Evolutionary conservation across 805 yeast genomes (phyloP).

Genomic region (Lachancea thermotolerans): DNA sequence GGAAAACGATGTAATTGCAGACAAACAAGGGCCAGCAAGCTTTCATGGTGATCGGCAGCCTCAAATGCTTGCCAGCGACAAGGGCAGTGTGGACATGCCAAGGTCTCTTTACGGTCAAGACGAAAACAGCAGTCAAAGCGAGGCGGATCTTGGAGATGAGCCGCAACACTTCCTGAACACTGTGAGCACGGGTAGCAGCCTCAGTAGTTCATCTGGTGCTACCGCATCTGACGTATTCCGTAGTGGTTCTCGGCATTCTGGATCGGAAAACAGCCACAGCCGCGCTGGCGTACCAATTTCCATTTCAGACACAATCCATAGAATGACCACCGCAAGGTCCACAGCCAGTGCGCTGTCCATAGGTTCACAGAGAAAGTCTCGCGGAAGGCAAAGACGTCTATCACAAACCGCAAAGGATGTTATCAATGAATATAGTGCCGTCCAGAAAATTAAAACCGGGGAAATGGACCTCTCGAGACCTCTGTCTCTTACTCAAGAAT

Average conservation of each 20-base stretch:
- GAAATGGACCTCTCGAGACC: conserved; percentile 30
- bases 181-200: neutral
- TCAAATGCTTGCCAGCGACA: too few species aligned
- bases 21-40: too few species aligned
- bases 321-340: neutral
- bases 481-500: conserved; percentile 24
- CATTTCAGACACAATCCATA: neutral
- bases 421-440: conserved; percentile 36
- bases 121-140: neutral
- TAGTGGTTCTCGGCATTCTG: neutral
- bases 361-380: neutral
- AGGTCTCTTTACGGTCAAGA: neutral
- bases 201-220: neutral
- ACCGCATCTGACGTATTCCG: neutral
- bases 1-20: neutral
- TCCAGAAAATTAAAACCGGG: conserved; percentile 23
- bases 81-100: neutral
- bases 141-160: neutral
- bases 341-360: neutral
- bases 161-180: neutral
- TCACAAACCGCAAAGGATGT: conserved; percentile 36
- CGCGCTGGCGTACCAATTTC: neutral
- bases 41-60: too few species aligned
- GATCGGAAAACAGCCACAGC: neutral
- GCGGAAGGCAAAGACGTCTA: conserved; percentile 15